Evolutionary conservation across 306 rosid species (phyloP).

Genomic region (Casuarina glauca): DNA sequence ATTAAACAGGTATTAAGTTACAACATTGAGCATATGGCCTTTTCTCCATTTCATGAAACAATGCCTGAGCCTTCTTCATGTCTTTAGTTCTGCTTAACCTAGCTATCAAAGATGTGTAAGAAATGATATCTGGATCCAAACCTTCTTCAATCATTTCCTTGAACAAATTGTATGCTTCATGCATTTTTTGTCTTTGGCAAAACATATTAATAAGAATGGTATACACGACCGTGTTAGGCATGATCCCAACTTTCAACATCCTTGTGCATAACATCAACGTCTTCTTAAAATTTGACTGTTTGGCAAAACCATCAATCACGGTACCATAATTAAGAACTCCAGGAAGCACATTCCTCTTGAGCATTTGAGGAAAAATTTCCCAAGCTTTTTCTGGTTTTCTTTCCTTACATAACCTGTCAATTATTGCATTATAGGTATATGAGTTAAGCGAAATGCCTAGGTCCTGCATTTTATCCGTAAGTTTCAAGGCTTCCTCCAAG

Average conservation of each 20-base stretch:
- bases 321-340: constrained; percentile 50
- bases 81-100: constrained; percentile 47
- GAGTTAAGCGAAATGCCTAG: constrained; percentile 48
- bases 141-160: constrained; percentile 43
- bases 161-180: constrained; percentile 37
- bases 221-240: constrained; percentile 38
- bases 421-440: constrained; percentile 50
- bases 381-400: constrained; percentile 43
- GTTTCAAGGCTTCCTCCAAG: constrained; percentile 46
- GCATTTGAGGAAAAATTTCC: constrained; percentile 63
- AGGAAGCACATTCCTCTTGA: constrained; percentile 57
- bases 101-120: constrained; percentile 54
- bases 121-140: constrained; percentile 45
- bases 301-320: constrained; percentile 57
- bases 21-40: constrained; percentile 44
- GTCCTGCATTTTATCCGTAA: constrained; percentile 45
- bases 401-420: constrained; percentile 49
- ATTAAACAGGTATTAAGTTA: constrained; percentile 60
- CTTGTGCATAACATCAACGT: constrained; percentile 45
- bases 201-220: constrained; percentile 50
- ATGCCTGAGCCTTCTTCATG: constrained; percentile 42
- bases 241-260: constrained; percentile 49
- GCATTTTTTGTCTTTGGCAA: constrained; percentile 32
- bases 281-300: constrained; percentile 36
- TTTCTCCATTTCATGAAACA: constrained; percentile 51